Conservation (phyloP, 345 rosid species). For the Acer negundo region DNA sequence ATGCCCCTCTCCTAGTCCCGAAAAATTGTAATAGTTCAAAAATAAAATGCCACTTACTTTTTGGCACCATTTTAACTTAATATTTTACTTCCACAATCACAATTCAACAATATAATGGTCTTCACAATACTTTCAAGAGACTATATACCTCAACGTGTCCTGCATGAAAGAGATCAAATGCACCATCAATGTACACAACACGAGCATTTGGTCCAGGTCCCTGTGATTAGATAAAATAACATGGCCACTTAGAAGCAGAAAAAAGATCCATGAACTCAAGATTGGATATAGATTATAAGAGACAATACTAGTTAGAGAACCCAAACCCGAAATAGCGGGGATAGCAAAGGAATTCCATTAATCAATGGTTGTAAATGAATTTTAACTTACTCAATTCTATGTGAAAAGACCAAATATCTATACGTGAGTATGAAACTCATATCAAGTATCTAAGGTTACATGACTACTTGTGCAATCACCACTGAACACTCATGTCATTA, state of each 20-base stretch:
- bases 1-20: too few species aligned
- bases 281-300: too few species aligned
- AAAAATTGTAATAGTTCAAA: too few species aligned
- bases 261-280: not conserved
- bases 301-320: not conserved
- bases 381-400: not conserved
- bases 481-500: not conserved
- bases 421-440: not conserved
- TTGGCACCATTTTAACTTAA: not conserved
- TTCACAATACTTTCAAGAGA: not conserved
- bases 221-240: conserved; percentile 37
- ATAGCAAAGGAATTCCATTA: not conserved
- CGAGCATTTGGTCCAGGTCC: conserved; percentile 89
- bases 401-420: not conserved
- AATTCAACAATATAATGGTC: conserved; percentile 8
- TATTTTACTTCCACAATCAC: not conserved
- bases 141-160: conserved; percentile 92
- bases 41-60: not conserved
- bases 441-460: not conserved
- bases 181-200: conserved; percentile 89
- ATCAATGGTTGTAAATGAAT: not conserved
- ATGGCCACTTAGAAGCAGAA: not conserved
- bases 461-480: not conserved
- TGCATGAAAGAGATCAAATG: conserved; percentile 98
- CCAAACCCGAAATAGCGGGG: not conserved